Evolutionary conservation across 2,329 filamentous ascomycete species (phyloP).

Genomic region (Hypoxylon sp.): DNA sequence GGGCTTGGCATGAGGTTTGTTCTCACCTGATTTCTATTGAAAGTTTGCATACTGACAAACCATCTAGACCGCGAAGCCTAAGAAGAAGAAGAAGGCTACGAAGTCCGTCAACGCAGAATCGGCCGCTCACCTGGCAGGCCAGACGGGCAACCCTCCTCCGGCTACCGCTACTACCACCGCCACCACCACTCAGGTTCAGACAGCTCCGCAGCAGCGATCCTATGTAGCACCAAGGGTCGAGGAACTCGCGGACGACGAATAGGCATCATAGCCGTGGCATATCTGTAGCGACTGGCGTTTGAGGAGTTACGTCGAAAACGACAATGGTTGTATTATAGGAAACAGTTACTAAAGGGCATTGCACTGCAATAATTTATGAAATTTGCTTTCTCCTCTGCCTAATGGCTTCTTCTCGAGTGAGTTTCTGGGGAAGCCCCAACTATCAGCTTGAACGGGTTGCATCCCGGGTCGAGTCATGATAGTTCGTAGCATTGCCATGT

Average conservation of each 20-base stretch:
- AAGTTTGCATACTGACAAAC: constrained; percentile 22
- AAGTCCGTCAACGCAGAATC: constrained; percentile 48
- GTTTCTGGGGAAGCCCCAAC: too few relatives aligned
- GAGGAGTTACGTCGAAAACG: constrained; percentile 28
- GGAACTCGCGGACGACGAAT: constrained; percentile 62
- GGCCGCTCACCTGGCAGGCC: constrained; percentile 57
- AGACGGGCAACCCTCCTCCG: constrained; percentile 62
- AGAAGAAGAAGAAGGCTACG: constrained; percentile 67
- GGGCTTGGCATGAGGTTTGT: constrained; percentile 97
- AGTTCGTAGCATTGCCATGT: too few relatives aligned
- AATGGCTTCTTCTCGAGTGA: background rate
- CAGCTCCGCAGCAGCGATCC: constrained; percentile 48
- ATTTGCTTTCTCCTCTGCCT: constrained; percentile 4
- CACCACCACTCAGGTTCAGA: constrained; percentile 62
- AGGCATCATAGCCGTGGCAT: constrained; percentile 31
- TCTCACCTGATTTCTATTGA: constrained; percentile 6
- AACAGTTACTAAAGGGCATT: constrained; percentile 10
- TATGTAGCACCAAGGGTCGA: constrained; percentile 64
- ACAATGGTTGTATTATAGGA: constrained; percentile 32
- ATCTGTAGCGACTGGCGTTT: constrained; percentile 43
- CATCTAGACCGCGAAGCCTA: constrained; percentile 48
- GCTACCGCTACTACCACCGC: constrained; percentile 65
- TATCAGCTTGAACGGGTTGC: too few relatives aligned
- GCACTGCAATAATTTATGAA: constrained; percentile 16
- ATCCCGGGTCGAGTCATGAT: too few relatives aligned